Conservation (phyloP, 2,329 filamentous ascomycete species). For the Claviceps sp. region DNA sequence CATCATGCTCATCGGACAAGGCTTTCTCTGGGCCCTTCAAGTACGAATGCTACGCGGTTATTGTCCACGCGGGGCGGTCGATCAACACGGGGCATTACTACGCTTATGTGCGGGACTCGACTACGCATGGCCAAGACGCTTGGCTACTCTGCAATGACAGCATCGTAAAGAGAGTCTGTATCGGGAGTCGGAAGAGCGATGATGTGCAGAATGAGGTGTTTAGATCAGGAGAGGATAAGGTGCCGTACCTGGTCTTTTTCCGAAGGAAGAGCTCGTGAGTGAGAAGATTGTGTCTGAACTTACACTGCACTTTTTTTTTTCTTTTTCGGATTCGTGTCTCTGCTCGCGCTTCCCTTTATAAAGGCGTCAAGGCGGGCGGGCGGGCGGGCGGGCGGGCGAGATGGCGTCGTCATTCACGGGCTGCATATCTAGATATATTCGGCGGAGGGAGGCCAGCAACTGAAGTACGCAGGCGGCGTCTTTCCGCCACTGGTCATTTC, state of each 20-base stretch:
- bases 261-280: constrained; percentile 19
- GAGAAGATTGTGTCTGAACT: neutral
- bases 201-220: constrained; percentile 27
- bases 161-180: constrained; percentile 25
- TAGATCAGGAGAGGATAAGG: constrained; percentile 21
- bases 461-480: too few species aligned
- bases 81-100: constrained; percentile 71
- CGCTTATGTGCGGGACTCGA: constrained; percentile 49
- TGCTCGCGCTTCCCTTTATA: too few species aligned
- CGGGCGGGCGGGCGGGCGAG: too few species aligned
- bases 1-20: constrained; percentile 15
- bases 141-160: constrained; percentile 40
- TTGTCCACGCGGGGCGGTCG: constrained; percentile 58
- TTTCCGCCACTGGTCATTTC: too few species aligned
- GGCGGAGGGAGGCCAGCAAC: too few species aligned
- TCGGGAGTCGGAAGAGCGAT: constrained; percentile 21
- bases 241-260: constrained; percentile 36
- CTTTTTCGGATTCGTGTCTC: too few species aligned
- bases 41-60: constrained; percentile 80
- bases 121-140: constrained; percentile 25
- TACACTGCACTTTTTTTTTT: neutral
- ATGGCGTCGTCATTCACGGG: too few species aligned
- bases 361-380: too few species aligned
- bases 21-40: constrained; percentile 43
- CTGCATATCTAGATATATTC: too few species aligned